phyloP scores from a whole-genome alignment of 192 early-diverging fungal genomes.

The Backusella morwellensis region DNA sequence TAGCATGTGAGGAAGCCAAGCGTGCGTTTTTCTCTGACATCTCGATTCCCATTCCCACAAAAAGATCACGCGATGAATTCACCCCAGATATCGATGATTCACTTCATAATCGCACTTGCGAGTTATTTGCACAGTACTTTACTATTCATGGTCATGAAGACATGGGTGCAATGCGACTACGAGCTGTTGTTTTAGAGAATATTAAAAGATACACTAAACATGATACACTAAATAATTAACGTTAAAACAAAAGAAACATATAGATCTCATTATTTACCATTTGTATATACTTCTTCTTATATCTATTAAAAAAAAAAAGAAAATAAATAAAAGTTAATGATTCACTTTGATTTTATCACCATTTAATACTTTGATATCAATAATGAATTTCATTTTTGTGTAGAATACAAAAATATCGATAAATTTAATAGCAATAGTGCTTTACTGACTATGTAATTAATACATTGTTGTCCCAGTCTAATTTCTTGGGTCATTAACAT shows the following conservation, averaged over 20 bases:
- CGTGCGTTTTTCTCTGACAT: neutral
- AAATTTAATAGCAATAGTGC: neutral
- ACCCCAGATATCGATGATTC: neutral
- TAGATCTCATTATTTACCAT: neutral
- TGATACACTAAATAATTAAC: neutral
- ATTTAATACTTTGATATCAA: neutral
- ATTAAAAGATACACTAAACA: neutral
- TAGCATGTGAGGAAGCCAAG: conserved; percentile 36
- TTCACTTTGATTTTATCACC: neutral
- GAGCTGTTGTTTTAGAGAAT: neutral
- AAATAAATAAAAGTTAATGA: neutral
- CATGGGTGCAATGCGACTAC: conserved; percentile 1
- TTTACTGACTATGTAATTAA: neutral
- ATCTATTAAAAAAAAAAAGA: neutral
- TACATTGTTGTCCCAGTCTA: neutral
- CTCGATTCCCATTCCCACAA: neutral
- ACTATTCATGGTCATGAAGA: neutral
- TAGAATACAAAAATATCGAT: neutral
- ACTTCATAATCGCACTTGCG: neutral
- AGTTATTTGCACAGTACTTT: neutral
- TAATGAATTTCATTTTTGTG: neutral
- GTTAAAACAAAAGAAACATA: conserved; percentile 10
- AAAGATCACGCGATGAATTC: neutral
- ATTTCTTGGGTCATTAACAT: neutral
- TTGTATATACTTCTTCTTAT: neutral